Conservation (phyloP, 2,329 filamentous ascomycete genomes). For the Alternaria alternata region DNA sequence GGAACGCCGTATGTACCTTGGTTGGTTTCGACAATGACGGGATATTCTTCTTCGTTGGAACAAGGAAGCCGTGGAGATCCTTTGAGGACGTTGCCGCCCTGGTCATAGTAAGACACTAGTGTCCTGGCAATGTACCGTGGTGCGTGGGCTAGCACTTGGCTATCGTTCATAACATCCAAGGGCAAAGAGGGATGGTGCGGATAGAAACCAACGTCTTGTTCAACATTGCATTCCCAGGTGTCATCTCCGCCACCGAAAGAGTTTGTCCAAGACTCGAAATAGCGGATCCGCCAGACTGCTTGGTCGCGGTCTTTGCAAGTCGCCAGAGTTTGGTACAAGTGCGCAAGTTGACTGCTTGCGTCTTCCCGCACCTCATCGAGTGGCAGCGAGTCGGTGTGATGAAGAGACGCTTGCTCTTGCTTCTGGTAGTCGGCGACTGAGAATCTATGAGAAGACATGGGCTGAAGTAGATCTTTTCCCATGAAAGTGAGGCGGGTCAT, state of each 20-base stretch:
- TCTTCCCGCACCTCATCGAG: conserved; percentile 10
- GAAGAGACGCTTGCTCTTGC: not conserved
- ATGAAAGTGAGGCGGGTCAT: conserved; percentile 22
- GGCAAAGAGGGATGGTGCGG: conserved; percentile 19
- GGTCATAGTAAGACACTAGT: conserved; percentile 32
- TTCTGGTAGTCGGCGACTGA: not conserved
- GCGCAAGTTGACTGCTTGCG: conserved; percentile 10
- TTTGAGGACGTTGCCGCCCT: conserved; percentile 23
- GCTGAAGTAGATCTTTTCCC: conserved; percentile 28
- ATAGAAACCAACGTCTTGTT: conserved; percentile 14
- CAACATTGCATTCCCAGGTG: not conserved
- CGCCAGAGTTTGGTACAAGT: conserved; percentile 12
- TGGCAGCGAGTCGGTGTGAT: not conserved
- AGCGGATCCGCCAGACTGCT: conserved; percentile 26
- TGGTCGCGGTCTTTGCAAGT: conserved; percentile 21
- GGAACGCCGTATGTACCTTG: conserved; percentile 28
- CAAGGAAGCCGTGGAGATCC: conserved; percentile 21
- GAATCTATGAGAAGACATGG: conserved; percentile 14
- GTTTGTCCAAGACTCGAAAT: conserved; percentile 25
- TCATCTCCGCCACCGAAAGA: conserved; percentile 11
- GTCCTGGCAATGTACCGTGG: conserved; percentile 30
- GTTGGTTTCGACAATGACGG: conserved; percentile 29
- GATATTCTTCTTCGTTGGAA: conserved; percentile 13
- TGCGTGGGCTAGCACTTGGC: not conserved
- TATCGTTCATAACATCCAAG: not conserved